Evolutionary conservation across 78 protist species (phyloP).

Genomic region (Chrysochromulina tobinii): DNA sequence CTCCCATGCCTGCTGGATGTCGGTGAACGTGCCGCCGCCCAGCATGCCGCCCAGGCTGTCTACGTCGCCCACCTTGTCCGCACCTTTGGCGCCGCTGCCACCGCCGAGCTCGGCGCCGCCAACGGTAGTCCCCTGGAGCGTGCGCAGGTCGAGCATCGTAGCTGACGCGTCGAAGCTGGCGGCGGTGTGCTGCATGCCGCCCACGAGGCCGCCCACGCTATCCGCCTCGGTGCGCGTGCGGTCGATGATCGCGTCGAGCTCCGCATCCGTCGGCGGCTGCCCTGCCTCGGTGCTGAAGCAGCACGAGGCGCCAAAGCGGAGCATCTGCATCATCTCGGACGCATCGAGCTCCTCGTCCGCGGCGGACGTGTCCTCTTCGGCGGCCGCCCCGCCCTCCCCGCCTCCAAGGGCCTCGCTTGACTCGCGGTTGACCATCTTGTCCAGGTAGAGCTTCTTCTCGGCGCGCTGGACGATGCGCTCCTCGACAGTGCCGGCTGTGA

Average conservation of each 20-base stretch:
- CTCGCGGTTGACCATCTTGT: conserved; percentile 21
- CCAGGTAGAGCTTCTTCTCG: conserved; percentile 85
- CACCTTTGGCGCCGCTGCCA: too few species aligned
- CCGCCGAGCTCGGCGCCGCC: neutral
- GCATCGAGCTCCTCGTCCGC: neutral
- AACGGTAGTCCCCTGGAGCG: neutral
- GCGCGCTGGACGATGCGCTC: conserved; percentile 95
- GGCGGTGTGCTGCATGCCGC: neutral
- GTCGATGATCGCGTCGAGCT: conserved; percentile 10
- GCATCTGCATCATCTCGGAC: neutral
- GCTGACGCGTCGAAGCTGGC: neutral
- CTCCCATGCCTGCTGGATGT: neutral
- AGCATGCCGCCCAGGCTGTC: neutral
- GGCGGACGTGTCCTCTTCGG: too few species aligned
- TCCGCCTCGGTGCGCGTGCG: neutral
- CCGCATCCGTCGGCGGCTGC: neutral
- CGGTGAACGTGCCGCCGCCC: neutral
- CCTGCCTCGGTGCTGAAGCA: neutral
- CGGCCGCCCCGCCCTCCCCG: too few species aligned
- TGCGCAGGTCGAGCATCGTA: neutral
- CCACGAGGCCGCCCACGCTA: neutral
- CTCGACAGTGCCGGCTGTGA: conserved; percentile 79
- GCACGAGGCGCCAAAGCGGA: neutral
- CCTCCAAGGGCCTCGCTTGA: too few species aligned
- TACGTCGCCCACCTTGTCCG: neutral